Percentiles rank a stretch among this genome's conserved stretches.
These are phyloP conservation scores for Lobulomyces angularis DNA, from an alignment of 192 early-diverging fungal genomes.

Conservation along the genomic window DNA sequence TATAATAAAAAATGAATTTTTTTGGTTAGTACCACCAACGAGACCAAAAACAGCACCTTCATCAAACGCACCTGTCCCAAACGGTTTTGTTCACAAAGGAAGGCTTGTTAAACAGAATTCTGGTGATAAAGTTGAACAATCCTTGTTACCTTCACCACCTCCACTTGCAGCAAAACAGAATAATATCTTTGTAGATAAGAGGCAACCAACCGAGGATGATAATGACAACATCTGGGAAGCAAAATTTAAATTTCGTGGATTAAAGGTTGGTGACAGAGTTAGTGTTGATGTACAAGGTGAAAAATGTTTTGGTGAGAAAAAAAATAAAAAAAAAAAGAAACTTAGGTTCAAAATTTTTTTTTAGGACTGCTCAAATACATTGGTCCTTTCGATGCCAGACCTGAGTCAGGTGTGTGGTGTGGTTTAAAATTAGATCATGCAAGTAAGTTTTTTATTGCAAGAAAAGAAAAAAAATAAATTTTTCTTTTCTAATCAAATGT, in stretches of 20 bases:
- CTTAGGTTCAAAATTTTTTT: neutral
- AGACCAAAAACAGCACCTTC: constrained; percentile 14
- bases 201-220: neutral
- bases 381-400: constrained; percentile 23
- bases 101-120: no score
- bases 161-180: no score
- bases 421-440: constrained; percentile 25
- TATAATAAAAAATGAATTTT: constrained; percentile 1
- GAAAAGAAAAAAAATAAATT: no score
- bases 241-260: neutral
- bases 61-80: constrained; percentile 10
- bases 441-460: constrained; percentile 18
- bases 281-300: constrained; percentile 19
- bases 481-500: neutral
- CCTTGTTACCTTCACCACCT: no score
- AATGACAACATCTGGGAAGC: neutral
- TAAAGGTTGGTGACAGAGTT: constrained; percentile 18
- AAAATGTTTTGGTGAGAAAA: constrained; percentile 12
- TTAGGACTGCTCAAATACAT: constrained; percentile 26
- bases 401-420: constrained; percentile 28
- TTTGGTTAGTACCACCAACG: constrained; percentile 9
- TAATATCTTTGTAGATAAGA: no score
- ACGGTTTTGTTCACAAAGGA: no score
- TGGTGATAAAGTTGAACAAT: no score
- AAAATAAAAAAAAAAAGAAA: neutral